Evolutionary conservation across 306 rosid genomes (phyloP), one percentile per base, ranked within the genome.

Genomic region (Lathyrus tuberosus): DNA sequence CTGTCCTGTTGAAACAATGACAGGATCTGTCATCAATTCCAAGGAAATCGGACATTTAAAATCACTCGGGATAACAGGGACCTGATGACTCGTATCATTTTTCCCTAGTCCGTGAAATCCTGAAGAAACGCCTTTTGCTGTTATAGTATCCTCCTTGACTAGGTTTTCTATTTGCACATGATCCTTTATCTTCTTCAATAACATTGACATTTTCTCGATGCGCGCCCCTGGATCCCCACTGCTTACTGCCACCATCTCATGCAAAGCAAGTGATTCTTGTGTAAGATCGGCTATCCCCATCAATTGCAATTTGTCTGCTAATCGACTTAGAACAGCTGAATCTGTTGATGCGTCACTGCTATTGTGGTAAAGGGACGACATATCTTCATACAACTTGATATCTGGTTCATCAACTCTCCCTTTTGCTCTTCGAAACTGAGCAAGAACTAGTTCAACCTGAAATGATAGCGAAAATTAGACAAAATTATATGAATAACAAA

Each of bases 1-100:
- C 97, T 95, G 99, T 79, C 99, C 99, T 8, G 99, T 95, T 59
- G 99, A 95, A 75, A 95, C 97, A 81, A 95, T 95, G 72, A 95
- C 95, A 6, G 99, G 99, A 83, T 95, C 97, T 78, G 70, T 86
- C 97, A 95, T 95, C 78, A 95, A 83, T 79, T 95, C 99, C 65
- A 95, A 80, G 60, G 99, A 89, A 76, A 95, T 91, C 9, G 99
- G 99, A 84, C 99, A 95, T 48, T 92, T 89, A 75, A 95, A 95
- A 86, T 95, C 99, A 74, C 86, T 89, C 7, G 99, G 99, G 61
- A 91, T 78, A 60, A 79, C 77, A 59, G 86, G 84, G 17, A 71
- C 76, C 75, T 80, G 85, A 74, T 81, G 83, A 72, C 71, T 84
- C 71, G 63, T 85, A 11, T 88, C 93, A 52, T 66, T 75, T 59